Base-by-base conservation (phyloP, 495 filamentous ascomycete genomes). In the Trichoderma erinaceum region DNA sequence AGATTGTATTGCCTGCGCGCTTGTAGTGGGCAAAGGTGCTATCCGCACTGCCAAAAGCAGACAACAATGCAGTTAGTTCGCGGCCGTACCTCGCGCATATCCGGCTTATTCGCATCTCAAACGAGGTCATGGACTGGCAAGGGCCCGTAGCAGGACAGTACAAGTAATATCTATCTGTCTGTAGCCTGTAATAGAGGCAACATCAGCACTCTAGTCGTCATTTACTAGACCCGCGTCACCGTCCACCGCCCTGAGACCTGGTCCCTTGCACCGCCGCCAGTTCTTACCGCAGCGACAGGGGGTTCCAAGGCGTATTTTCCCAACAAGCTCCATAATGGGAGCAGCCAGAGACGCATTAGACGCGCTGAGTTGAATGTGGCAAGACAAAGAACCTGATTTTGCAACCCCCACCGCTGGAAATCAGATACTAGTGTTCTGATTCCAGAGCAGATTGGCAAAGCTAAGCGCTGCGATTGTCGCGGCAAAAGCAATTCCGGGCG, bases 241-340 rank as follows among this genome's bases (percentile, higher is more conserved):
- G 11, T 61, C 56, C 8, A 23, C 43, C 48, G 48, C n/a, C n/a
- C 48, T n/a, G 16, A n/a, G 18, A 52, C 21, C 48, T 23, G 7
- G 56, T 61, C 23, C 56, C 56, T 15, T 61, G 23, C 44, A 15
- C 44, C 44, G n/a, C 44, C 44, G 44, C 23, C 56, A 32, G 23
- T 13, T 61, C 56, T 61, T 27, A 61, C 56, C 56, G 25, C 56
- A 21, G 4, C 56, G 56, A 61, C 56, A 61, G 56, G 56, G 56
- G 56, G 16, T 15, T 11, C 12, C 48, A 52, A 52, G 48, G 48
- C 48, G 15, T 4, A 29, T 52, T 52, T 52, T 52, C 21, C 2
- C 13, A 46, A 18, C 43, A 4, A 46, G 43, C 43, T 52, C 48
- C 48, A 52, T 21, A 52, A 23, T 10, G 48, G 48, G 18, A 52